Evolutionary conservation across 2,329 filamentous ascomycete genomes (phyloP).

Genomic region (Dactylonectria estremocensis): DNA sequence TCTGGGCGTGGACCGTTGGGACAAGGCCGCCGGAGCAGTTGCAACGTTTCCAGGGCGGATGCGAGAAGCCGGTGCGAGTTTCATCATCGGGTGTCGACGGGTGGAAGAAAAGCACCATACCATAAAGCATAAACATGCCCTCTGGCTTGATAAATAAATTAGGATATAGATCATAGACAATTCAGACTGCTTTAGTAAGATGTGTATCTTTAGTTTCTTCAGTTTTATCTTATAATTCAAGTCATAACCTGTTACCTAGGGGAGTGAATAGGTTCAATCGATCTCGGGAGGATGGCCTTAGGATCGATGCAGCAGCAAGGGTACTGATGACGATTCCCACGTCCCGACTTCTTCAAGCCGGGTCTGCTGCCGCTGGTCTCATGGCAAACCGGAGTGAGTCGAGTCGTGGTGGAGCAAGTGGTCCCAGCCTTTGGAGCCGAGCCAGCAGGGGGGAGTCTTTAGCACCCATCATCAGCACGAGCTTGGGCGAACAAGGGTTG

Average conservation of each 20-base stretch:
- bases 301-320: background rate
- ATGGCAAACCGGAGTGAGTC: constrained; percentile 6
- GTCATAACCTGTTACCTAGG: too few relatives aligned
- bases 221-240: too few relatives aligned
- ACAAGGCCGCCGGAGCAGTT: constrained; percentile 28
- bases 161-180: too few relatives aligned
- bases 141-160: too few relatives aligned
- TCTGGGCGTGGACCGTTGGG: background rate
- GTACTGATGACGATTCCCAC: background rate
- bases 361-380: background rate
- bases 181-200: too few relatives aligned
- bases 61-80: background rate
- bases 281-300: background rate
- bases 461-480: background rate
- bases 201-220: too few relatives aligned
- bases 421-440: too few relatives aligned
- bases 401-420: constrained; percentile 1
- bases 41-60: background rate
- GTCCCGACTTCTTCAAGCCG: background rate
- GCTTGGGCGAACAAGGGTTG: constrained; percentile 10
- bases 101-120: too few relatives aligned
- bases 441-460: background rate
- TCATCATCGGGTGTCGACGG: background rate
- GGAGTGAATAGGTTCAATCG: too few relatives aligned
- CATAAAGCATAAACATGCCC: background rate